Evolutionary conservation across 2,329 filamentous ascomycete genomes (phyloP), one percentile per base, ranked within the genome.

Genomic region (Myriosclerotinia duriaeana): DNA sequence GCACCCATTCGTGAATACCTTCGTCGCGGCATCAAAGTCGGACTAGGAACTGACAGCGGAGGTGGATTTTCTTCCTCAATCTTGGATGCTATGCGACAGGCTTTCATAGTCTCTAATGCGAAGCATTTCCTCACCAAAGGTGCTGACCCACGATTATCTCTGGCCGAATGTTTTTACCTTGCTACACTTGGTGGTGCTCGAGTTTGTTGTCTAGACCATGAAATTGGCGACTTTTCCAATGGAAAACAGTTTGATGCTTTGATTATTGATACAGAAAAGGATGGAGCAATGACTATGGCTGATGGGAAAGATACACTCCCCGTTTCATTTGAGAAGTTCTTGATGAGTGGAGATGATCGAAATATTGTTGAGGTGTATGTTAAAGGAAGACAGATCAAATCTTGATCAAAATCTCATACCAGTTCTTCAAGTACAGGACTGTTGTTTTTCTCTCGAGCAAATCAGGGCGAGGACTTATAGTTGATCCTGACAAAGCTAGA

Each of bases 191-290:
- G 81, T 55, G 82, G 80, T 1, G 82, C 82, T 2, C 77, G 75
- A 66, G 82, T 82, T 22, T 68, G 68, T 48, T 56, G 92, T 2
- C 80, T 97, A 68, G 84, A 84, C 58, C 82, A 85, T 12, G 84
- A 81, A 66, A 82, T 97, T 8, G 94, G 94, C 4, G 88, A 83
- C 0, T 97, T 97, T 75, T 89, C 92, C 72, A 83, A 89, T 0
- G 94, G 93, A 0, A 94, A 89, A 87, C 85, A 91, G 69, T 97
- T 89, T 85, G 94, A 98, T 81, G 92, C 90, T 68, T 91, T 97
- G 82, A 82, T 97, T 53, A 87, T 98, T 53, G 87, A 88, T 0
- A 87, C 88, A 54, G 91, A 96, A 0, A 92, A 96, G 76, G 63
- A 71, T 6, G 54, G 52, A 30, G 62, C 66, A 36, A 67, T 66